phyloP scores from a whole-genome alignment of 139 green algal species.

The Chlorella sorokiniana region DNA sequence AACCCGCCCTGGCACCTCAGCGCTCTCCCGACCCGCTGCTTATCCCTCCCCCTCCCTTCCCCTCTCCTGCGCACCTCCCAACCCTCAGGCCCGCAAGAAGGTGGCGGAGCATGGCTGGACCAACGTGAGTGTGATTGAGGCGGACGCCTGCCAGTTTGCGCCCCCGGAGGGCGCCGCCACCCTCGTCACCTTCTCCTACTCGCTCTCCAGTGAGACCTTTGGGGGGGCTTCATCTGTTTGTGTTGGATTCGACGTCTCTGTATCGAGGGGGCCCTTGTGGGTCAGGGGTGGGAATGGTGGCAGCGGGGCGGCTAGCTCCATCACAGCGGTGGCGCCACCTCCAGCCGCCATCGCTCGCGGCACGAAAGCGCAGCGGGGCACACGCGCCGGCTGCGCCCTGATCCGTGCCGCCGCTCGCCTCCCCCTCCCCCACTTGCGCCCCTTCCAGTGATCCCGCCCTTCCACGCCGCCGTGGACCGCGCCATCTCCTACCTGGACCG shows the following conservation, averaged over 20 bases:
- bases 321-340: too few species aligned
- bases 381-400: too few species aligned
- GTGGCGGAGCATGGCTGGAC: slow-evolving; percentile 82
- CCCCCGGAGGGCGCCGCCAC: slow-evolving; percentile 68
- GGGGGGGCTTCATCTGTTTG: neutral
- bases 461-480: slow-evolving; percentile 91
- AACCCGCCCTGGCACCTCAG: too few species aligned
- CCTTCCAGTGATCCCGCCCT: slow-evolving; percentile 94
- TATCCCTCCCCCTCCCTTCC: neutral
- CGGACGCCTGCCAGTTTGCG: slow-evolving; percentile 88
- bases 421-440: neutral
- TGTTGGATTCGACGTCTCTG: too few species aligned
- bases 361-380: too few species aligned
- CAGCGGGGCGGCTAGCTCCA: too few species aligned
- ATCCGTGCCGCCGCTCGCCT: neutral
- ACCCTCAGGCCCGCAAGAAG: slow-evolving; percentile 68
- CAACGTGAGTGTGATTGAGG: slow-evolving; percentile 95
- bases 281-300: too few species aligned
- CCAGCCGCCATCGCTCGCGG: too few species aligned
- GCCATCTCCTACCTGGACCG: slow-evolving; percentile 81
- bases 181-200: slow-evolving; percentile 99
- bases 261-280: too few species aligned
- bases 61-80: neutral
- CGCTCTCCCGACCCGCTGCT: neutral
- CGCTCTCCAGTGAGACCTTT: slow-evolving; percentile 80